Conservation (phyloP, 768 basidiomycete genomes). For the Pulveroboletus sp. region DNA sequence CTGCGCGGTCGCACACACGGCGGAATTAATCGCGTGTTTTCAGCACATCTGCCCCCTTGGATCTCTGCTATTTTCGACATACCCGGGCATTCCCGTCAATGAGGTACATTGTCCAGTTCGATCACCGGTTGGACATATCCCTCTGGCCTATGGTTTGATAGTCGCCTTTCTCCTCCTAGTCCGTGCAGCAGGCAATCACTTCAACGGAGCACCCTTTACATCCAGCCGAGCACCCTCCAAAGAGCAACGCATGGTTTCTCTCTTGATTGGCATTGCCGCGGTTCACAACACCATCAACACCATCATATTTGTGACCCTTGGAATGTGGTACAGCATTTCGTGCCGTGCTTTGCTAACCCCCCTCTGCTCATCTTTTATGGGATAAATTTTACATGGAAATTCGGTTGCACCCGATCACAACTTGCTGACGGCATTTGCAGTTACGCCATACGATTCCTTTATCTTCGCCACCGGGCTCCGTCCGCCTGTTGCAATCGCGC, state of each 20-base stretch:
- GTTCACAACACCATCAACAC: slow-evolving; percentile 10
- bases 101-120: slow-evolving; percentile 32
- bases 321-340: slow-evolving; percentile 14
- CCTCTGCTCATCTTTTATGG: slow-evolving; percentile 12
- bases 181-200: slow-evolving; percentile 6
- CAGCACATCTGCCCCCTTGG: slow-evolving; percentile 45
- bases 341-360: slow-evolving; percentile 16
- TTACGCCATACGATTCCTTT: slow-evolving; percentile 22
- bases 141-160: slow-evolving; percentile 18
- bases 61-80: slow-evolving; percentile 35
- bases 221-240: neutral
- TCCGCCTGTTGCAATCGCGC: slow-evolving; percentile 24
- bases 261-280: slow-evolving; percentile 3
- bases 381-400: slow-evolving; percentile 12
- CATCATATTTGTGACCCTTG: slow-evolving; percentile 22
- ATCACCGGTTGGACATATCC: slow-evolving; percentile 14
- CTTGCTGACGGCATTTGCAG: slow-evolving; percentile 22
- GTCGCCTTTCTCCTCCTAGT: slow-evolving; percentile 9
- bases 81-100: slow-evolving; percentile 27
- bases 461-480: slow-evolving; percentile 26
- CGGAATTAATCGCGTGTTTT: slow-evolving; percentile 26
- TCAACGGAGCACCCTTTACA: slow-evolving; percentile 1
- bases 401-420: slow-evolving; percentile 27
- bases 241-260: neutral
- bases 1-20: slow-evolving; percentile 24